Percentiles rank a stretch among this genome's conserved stretches.
Evolutionary conservation across 768 basidiomycete genomes (phyloP).

Genomic region (Lactifluus pinguis): DNA sequence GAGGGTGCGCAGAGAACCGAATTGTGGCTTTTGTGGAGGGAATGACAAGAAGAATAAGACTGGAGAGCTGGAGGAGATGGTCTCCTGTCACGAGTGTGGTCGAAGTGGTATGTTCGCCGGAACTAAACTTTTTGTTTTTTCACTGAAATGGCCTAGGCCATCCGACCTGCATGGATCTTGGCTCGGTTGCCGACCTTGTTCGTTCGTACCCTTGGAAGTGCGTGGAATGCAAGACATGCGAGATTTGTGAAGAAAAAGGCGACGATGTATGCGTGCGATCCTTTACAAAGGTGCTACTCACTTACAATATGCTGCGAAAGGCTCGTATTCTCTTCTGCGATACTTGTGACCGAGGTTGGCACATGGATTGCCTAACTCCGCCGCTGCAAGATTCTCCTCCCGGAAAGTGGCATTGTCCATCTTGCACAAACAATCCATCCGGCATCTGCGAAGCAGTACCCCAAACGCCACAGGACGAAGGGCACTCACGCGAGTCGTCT

Average conservation of each 20-base stretch:
- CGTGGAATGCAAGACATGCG: conserved; percentile 86
- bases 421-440: conserved; percentile 31
- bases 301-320: conserved; percentile 32
- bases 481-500: conserved; percentile 28
- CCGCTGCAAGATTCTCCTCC: conserved; percentile 62
- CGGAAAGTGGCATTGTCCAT: conserved; percentile 71
- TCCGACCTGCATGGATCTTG: conserved; percentile 71
- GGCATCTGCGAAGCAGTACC: conserved; percentile 16
- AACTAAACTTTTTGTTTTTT: neutral
- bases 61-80: conserved; percentile 55
- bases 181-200: conserved; percentile 49
- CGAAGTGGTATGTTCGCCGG: conserved; percentile 55
- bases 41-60: conserved; percentile 49
- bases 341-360: conserved; percentile 90
- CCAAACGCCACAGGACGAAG: neutral
- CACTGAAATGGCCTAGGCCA: conserved; percentile 46
- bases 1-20: conserved; percentile 43
- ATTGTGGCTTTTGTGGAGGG: conserved; percentile 76
- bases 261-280: conserved; percentile 62
- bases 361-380: conserved; percentile 71
- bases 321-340: conserved; percentile 85
- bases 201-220: conserved; percentile 79
- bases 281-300: conserved; percentile 11
- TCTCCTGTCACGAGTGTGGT: conserved; percentile 75
- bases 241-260: conserved; percentile 75